Base-by-base conservation (phyloP, 2,329 filamentous ascomycete genomes). In the Talaromyces atroroseus region DNA sequence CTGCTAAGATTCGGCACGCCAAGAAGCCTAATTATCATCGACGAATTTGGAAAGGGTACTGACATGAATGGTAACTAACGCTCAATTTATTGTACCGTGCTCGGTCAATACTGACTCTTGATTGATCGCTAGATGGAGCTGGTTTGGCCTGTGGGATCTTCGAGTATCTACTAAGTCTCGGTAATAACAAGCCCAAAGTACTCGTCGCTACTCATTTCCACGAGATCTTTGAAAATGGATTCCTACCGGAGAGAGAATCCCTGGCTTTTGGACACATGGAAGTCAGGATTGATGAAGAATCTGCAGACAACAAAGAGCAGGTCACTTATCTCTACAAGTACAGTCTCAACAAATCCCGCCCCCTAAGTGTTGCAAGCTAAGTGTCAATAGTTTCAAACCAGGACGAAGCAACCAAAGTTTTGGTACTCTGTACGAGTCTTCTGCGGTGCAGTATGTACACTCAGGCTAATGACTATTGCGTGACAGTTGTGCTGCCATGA, bases 1-100 rank as follows among this genome's bases (percentile, higher is more conserved):
- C 85, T 89, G 0, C 78, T 94, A 50, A 88, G 82, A 57, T 81
- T 90, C 53, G 85, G 87, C 3, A 96, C 91, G 0, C 77, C 81
- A 12, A 82, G 84, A 49, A 96, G 89, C 65, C 76, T 99, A 5
- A 70, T 99, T 1, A 78, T 99, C n/a, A 84, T 97, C 46, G 94
- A 99, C 64, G 94, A 99, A 66, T 97, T 99, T 64, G 85, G 85
- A 1, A 88, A 87, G 68, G 85, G 85, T 2, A 87, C 85, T 0
- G 82, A 85, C 58, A 79, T 81, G 12, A 78, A 77, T 58, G 78
- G 78, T 78, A 46, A 38, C 64, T 78, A 46, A 38, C 64, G 62
- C 1, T 36, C 12, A n/a, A 12, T 3, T 40, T 26, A 34, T 10
- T 5, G 5, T n/a, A 23, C 40, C 29, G 16, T 18, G 24, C 36